These are phyloP conservation scores for Eucommia ulmoides DNA, from an alignment of 257 asterid species.

Conservation along the genomic window DNA sequence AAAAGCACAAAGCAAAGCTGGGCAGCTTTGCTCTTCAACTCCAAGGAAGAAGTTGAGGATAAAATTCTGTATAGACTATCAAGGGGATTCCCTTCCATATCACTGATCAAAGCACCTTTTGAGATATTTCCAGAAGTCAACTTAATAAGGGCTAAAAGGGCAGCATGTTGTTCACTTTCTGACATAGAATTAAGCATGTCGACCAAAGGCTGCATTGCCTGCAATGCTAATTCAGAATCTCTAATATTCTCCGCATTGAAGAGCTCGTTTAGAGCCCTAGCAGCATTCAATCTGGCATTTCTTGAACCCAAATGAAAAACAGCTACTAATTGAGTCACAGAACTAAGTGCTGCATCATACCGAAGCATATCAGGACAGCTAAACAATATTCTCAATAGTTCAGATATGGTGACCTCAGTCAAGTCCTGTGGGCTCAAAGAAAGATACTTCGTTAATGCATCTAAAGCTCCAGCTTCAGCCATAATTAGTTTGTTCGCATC, in stretches of 20 bases:
- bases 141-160: conserved; percentile 62
- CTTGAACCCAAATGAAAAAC: conserved; percentile 91
- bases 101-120: conserved; percentile 50
- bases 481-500: conserved; percentile 59
- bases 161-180: conserved; percentile 51
- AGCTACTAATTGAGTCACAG: conserved; percentile 64
- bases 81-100: conserved; percentile 58
- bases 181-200: conserved; percentile 58
- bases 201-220: conserved; percentile 76
- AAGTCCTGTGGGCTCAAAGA: conserved; percentile 82
- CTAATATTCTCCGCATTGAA: conserved; percentile 54
- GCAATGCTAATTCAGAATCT: conserved; percentile 55
- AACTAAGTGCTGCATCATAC: conserved; percentile 49
- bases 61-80: conserved; percentile 45
- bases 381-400: conserved; percentile 60
- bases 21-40: conserved; percentile 64
- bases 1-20: conserved; percentile 58
- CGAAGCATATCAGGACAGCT: conserved; percentile 48
- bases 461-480: conserved; percentile 84
- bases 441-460: conserved; percentile 66
- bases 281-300: conserved; percentile 64
- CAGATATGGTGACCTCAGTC: conserved; percentile 66
- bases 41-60: conserved; percentile 38
- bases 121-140: conserved; percentile 44
- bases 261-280: conserved; percentile 58